Conservation (phyloP, 306 rosid species). For the Canavalia ensiformis region DNA sequence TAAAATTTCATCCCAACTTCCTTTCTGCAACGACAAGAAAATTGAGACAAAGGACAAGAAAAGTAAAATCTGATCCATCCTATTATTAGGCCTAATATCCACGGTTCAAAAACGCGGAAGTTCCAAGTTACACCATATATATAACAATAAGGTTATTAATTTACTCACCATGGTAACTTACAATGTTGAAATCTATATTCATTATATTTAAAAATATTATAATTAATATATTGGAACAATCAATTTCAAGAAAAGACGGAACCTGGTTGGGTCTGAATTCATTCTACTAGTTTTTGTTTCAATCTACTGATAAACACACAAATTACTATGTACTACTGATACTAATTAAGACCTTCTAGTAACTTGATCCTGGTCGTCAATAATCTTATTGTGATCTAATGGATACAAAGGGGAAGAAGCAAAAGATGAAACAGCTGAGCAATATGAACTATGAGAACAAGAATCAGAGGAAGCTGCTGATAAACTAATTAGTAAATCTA, state of each 20-base stretch:
- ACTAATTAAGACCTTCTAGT: conserved; percentile 32
- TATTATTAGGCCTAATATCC: too few species aligned
- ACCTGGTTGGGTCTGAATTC: neutral
- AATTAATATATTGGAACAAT: conserved; percentile 8
- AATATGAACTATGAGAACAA: conserved; percentile 38
- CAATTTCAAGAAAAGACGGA: neutral
- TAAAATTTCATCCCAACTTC: too few species aligned
- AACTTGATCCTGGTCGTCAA: neutral
- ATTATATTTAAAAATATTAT: too few species aligned
- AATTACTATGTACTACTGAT: neutral
- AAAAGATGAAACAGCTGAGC: conserved; percentile 51
- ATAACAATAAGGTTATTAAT: too few species aligned
- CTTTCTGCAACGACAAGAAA: too few species aligned
- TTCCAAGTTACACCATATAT: too few species aligned
- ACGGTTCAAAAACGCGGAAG: too few species aligned
- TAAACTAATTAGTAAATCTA: conserved; percentile 60
- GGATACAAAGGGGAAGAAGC: conserved; percentile 41
- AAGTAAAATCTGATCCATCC: too few species aligned
- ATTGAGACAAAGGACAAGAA: too few species aligned
- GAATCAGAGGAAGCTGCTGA: neutral
- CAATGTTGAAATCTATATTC: too few species aligned
- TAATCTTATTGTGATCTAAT: conserved; percentile 31
- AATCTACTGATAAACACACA: conserved; percentile 35
- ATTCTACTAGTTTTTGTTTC: conserved; percentile 7
- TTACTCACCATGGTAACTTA: too few species aligned